These are phyloP conservation scores for grape (Vitis vinifera) DNA, from an alignment of 164 flowering plant species.

Conservation along the genomic window ASM3070453v1 NC_081818.1:18243001-18243500, in stretches of 20 bases:
- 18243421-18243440: too few species aligned
- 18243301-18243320: too few species aligned
- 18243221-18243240: conserved; percentile 71
- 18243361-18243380: too few species aligned
- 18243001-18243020: conserved; percentile 77
- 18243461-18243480: not conserved
- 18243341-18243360: too few species aligned
- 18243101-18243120: conserved; percentile 72
- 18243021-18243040: conserved; percentile 75
- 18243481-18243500: conserved; percentile 6
- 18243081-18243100: conserved; percentile 46
- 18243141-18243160: conserved; percentile 60
- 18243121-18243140: conserved; percentile 61
- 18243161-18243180: conserved; percentile 80
- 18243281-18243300: conserved; percentile 12
- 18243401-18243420: too few species aligned
- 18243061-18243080: conserved; percentile 33
- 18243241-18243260: conserved; percentile 59
- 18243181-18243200: conserved; percentile 73
- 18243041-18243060: conserved; percentile 39
- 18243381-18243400: too few species aligned
- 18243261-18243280: conserved; percentile 64
- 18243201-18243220: conserved; percentile 56
- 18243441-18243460: not conserved
- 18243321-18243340: too few species aligned